phyloP scores from a whole-genome alignment of 371 early-diverging fungal species.

The Capillidium heterosporum region DNA sequence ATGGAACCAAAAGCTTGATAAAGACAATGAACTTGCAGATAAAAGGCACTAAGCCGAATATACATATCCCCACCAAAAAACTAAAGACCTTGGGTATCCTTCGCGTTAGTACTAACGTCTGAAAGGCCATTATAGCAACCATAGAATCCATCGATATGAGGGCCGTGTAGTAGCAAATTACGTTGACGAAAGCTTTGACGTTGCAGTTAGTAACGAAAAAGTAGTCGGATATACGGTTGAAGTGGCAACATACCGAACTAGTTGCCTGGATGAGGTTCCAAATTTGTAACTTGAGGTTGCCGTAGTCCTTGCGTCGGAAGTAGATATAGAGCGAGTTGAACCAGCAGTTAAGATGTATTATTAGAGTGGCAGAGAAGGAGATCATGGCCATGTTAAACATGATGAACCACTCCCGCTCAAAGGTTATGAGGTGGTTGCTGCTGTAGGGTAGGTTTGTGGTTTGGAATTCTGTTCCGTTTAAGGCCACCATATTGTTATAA shows the following conservation, averaged over 20 bases:
- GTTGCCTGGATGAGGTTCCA: neutral
- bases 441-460: no score
- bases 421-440: neutral
- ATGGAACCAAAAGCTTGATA: neutral
- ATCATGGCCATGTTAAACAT: constrained; percentile 7
- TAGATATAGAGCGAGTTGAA: neutral
- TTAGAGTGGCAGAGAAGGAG: constrained; percentile 1
- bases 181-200: constrained; percentile 1
- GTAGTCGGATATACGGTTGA: neutral
- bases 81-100: neutral
- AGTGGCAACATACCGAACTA: neutral
- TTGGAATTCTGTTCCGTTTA: no score
- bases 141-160: neutral
- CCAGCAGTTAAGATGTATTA: neutral
- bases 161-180: neutral
- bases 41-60: neutral
- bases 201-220: constrained; percentile 2
- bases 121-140: neutral
- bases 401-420: neutral
- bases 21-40: neutral
- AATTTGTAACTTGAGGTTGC: no score
- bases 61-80: neutral
- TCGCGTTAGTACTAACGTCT: neutral
- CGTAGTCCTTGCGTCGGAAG: neutral
- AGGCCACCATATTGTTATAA: no score